Base-by-base conservation (phyloP, 192 early-diverging fungal genomes). In the Anaeromyces robustus region DNA sequence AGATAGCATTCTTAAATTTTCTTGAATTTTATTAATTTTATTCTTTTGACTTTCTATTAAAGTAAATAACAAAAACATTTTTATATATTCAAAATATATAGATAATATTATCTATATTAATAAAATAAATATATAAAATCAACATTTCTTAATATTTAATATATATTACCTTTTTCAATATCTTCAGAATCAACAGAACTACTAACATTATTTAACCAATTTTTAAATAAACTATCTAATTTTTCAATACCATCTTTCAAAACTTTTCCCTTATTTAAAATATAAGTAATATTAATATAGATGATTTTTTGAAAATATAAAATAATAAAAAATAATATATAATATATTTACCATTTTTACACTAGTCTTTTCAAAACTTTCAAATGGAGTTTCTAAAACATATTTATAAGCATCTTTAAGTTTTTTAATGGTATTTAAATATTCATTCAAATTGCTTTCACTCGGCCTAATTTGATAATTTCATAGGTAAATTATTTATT, bases 361-460 rank as follows among this genome's bases (percentile, higher is more conserved):
- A 29, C 83, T 84, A 0, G 86, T 86, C 30, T 85, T 89, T 77
- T 89, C 88, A 78, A 81, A 86, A 18, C 86, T 84, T 82, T 52
- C 78, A 17, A 86, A 31, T 82, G 83, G 81, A 29, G 77, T 81
- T 26, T 82, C 77, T 7, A 80, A 81, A 39, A 89, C 79, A 77
- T 83, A 82, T 77, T 85, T 86, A 26, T 85, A 81, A 2, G 86
- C 88, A 81, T 89, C 88, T 30, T 83, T 85, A 30, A 93, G 83
- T 78, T 87, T 87, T 16, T 86, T 85, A 78, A 94, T 88, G 3
- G 89, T 88, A 78, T 89, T 84, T 9, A 94, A 79, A 82, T 92
- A 94, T 26, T 87, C 85, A 7, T 85, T 82, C 9, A 93, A 78
- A 79, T 92, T 85, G 30, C 82, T 83, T 78, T 89, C 88, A 39